Evolutionary conservation across 495 filamentous ascomycete species (phyloP), one percentile per base, ranked within the genome.

Genomic region (Cryomyces minteri): DNA sequence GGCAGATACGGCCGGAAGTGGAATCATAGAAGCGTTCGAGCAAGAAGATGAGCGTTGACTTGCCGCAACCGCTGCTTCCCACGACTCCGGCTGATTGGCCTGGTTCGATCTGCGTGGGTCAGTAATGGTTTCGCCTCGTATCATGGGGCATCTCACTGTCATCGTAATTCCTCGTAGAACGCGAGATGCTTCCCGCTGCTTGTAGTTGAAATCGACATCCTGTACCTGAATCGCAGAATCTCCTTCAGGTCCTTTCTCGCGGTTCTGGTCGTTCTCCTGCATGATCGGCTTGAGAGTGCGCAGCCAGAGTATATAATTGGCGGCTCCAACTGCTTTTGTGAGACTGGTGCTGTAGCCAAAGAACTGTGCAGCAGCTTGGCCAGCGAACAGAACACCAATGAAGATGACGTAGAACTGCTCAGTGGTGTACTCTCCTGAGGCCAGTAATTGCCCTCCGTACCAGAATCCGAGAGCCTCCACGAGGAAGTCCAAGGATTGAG

Each of bases 1-100:
- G 39, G 30, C 44, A 11, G 39, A 58, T 58, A 43, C 37, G 12
- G 45, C 55, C 55, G 38, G 50, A 49, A 5, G 40, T 49, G 8
- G 48, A 50, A 36, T 55, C 51, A 44, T 58, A 58, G 49, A 55
- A 58, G 45, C 55, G 52, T 42, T 53, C 50, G 25, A 58, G 37
- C 5, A 41, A 6, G 36, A 5, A 45, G 8, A 18, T 14, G 5
- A 33, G 41, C 10, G 41, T n/a, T 28, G 30, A 39, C 28, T 46
- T 45, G 43, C 33, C 43, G 8, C 43, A 37, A 25, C 43, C 43
- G 7, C 6, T 18, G 31, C n/a, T 12, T 25, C 43, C 43, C 4
- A 45, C 32, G 5, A 45, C 31, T n/a, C 6, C 31, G 31, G 43
- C 43, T 12, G 31, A 45, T n/a, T 36, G 12, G 43, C 43, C 31